Conservation (phyloP, 2,329 filamentous ascomycete genomes). For the Capronia americana region DNA sequence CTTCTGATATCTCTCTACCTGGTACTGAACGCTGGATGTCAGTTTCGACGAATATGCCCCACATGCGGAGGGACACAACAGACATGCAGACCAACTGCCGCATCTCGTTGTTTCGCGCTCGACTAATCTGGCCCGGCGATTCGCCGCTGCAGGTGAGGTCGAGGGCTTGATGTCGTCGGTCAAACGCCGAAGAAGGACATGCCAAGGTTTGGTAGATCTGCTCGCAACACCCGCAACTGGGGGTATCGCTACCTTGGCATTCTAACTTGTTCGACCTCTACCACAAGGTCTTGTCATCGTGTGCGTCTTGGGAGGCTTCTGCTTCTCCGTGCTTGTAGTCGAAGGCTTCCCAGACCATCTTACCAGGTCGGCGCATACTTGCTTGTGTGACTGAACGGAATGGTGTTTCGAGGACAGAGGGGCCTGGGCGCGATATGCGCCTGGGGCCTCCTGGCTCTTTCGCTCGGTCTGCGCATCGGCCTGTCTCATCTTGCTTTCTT, state of each 20-base stretch:
- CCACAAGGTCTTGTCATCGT: neutral
- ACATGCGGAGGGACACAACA: slow-evolving; percentile 11
- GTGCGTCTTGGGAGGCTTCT: neutral
- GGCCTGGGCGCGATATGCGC: too few species aligned
- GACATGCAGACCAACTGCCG: slow-evolving; percentile 10
- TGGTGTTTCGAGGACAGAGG: too few species aligned
- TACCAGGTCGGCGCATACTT: too few species aligned
- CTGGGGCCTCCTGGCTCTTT: too few species aligned
- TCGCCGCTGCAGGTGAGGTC: slow-evolving; percentile 12
- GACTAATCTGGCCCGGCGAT: slow-evolving; percentile 10
- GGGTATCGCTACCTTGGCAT: too few species aligned
- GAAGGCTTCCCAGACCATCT: too few species aligned
- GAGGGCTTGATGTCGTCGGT: neutral
- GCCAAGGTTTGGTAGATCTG: neutral
- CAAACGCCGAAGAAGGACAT: neutral
- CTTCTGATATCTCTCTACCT: neutral
- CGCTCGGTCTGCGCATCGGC: too few species aligned
- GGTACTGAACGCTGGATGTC: neutral
- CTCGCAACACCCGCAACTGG: too few species aligned
- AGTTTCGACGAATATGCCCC: slow-evolving; percentile 2
- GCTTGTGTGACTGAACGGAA: too few species aligned
- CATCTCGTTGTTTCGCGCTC: slow-evolving; percentile 9
- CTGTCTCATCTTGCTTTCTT: too few species aligned
- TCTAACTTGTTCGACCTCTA: too few species aligned
- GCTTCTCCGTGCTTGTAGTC: too few species aligned